Base-by-base conservation (phyloP, 495 filamentous ascomycete genomes). In the Delitschia confertaspora region DNA sequence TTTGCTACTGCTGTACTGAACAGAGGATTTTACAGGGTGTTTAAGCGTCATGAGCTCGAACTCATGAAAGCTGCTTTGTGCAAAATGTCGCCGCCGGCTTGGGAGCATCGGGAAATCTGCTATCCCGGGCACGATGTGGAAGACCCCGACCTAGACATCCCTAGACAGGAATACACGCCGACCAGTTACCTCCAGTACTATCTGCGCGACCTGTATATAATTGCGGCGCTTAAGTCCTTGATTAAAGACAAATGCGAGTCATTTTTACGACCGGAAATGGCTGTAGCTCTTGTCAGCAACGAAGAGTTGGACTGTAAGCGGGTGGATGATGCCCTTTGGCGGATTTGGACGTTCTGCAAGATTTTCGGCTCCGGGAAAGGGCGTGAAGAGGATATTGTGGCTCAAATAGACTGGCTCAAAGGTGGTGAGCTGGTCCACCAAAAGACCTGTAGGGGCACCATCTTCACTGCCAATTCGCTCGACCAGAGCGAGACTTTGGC, bases 301-400 rank as follows among this genome's bases (percentile, higher is more conserved):
- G 69, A 78, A 40, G 63, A 66, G 25, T 43, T 55, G 6, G 67
- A 71, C 8, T 67, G 73, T 0, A 64, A 67, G 33, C 69, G 73
- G 40, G 67, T 81, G n/a, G 73, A 81, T 50, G 69, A 78, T 56
- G 78, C 79, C 0, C 72, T 82, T 39, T 82, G 77, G 76, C 70
- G 79, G 0, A 69, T 83, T 14, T 83, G 79, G 79, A 79, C 73
- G 3, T 83, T 83, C 61, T 82, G 78, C 56, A 73, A 71, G 11
- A 71, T 82, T 29, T 83, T 83, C 40, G 79, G 79, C 3, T 68
- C 66, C 29, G 68, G 68, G 0, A 78, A 76, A 37, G 65, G 66
- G 22, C 67, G 78, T 13, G 77, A 80, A 51, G 73, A 73, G 21
- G 77, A 82, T 49, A 64, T 79, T 33, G 60, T 68, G n/a, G 76